These are phyloP conservation scores for Postia placenta DNA, from an alignment of 768 basidiomycete genomes.

Conservation along the genomic window DNA sequence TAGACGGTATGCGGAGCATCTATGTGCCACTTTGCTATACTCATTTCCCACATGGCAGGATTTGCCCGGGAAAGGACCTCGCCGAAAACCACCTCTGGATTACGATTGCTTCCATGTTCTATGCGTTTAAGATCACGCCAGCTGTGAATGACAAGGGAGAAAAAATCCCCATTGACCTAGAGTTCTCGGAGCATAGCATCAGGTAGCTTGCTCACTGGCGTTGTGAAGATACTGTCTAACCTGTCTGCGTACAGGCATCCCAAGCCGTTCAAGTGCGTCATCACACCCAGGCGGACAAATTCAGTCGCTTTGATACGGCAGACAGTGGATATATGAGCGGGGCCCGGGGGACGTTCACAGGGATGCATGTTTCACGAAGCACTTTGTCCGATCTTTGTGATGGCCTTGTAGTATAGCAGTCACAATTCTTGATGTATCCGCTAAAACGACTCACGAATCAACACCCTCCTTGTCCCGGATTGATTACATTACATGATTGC, in stretches of 20 bases:
- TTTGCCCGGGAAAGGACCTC: constrained; percentile 16
- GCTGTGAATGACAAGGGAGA: constrained; percentile 7
- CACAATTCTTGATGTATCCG: too few relatives aligned
- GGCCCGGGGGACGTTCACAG: too few relatives aligned
- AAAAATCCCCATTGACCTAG: constrained; percentile 1
- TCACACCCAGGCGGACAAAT: constrained; percentile 31
- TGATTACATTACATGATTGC: too few relatives aligned
- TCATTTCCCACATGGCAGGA: neutral
- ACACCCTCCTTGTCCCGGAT: too few relatives aligned
- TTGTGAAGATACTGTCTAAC: neutral
- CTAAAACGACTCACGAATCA: too few relatives aligned
- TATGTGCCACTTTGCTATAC: neutral
- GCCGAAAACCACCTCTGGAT: constrained; percentile 15
- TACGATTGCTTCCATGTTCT: constrained; percentile 10
- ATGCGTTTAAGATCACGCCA: constrained; percentile 14
- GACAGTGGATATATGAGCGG: constrained; percentile 11
- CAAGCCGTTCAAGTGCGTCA: neutral
- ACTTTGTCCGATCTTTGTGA: too few relatives aligned
- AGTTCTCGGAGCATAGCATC: constrained; percentile 4
- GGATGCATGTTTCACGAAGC: too few relatives aligned
- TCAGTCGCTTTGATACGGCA: neutral
- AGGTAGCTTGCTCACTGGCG: constrained; percentile 2
- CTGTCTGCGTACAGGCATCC: neutral
- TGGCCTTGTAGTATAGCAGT: too few relatives aligned
- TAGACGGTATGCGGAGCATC: constrained; percentile 4